Percentiles rank a stretch among this genome's conserved stretches.
Evolutionary conservation across 768 basidiomycete species (phyloP).

Genomic region (Tubosaeta sp.): DNA sequence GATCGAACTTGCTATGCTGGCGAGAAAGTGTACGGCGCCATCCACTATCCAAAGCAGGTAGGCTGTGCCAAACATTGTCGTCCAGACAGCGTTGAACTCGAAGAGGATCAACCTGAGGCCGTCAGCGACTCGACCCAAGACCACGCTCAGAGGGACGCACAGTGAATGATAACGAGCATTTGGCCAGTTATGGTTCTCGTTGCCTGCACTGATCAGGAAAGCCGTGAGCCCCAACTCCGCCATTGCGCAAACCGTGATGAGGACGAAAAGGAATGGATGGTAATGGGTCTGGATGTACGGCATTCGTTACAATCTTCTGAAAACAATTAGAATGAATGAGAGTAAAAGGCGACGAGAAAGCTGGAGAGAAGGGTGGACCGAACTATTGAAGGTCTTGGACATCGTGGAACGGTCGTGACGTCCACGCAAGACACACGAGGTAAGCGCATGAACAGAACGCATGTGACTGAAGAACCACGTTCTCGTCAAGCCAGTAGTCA

Average conservation of each 20-base stretch:
- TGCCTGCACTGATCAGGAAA: constrained; percentile 67
- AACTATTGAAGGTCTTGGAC: constrained; percentile 19
- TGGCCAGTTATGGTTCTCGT: constrained; percentile 57
- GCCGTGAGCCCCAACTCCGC: constrained; percentile 73
- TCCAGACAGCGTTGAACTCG: constrained; percentile 69
- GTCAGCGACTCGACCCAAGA: constrained; percentile 2
- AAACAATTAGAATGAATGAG: constrained; percentile 6
- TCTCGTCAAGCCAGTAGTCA: constrained; percentile 3
- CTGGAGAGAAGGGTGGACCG: constrained; percentile 3
- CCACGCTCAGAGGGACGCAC: constrained; percentile 35
- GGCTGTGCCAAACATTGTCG: constrained; percentile 61
- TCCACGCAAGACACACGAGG: constrained; percentile 34
- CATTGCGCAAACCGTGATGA: constrained; percentile 64
- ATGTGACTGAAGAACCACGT: constrained; percentile 9
- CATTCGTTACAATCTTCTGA: constrained; percentile 26
- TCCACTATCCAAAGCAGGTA: constrained; percentile 72
- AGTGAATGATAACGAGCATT: constrained; percentile 60
- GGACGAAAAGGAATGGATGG: constrained; percentile 56
- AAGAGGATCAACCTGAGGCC: constrained; percentile 50
- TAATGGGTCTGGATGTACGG: constrained; percentile 49
- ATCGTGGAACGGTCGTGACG: constrained; percentile 23
- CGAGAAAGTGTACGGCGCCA: constrained; percentile 61
- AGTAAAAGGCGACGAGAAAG: constrained; percentile 12
- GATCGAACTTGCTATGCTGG: constrained; percentile 74
- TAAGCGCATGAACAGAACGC: background rate